Conservation (phyloP, 257 asterid genomes). For the Solanum sejunctum region DNA sequence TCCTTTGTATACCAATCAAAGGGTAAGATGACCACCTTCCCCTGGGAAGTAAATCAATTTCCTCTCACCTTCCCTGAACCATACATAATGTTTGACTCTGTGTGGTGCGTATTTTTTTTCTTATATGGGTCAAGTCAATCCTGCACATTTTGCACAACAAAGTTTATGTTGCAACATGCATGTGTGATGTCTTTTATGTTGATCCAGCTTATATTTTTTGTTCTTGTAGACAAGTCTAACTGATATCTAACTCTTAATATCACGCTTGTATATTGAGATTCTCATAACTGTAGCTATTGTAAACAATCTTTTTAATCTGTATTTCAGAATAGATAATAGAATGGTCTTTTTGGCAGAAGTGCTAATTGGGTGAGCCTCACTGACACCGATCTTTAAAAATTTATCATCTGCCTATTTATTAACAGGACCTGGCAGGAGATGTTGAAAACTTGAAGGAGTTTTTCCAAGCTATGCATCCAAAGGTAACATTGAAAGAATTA, state of each 20-base stretch:
- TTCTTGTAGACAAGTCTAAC: background rate
- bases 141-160: background rate
- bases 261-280: background rate
- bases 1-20: background rate
- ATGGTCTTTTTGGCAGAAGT: background rate
- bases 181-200: background rate
- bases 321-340: background rate
- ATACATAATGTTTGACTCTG: background rate
- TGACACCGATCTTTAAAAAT: background rate
- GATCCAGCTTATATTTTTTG: background rate
- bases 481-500: constrained; percentile 23
- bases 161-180: background rate
- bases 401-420: constrained; percentile 1
- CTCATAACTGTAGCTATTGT: background rate
- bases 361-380: background rate
- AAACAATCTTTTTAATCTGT: background rate
- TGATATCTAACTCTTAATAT: background rate
- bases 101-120: background rate
- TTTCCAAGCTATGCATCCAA: constrained; percentile 66
- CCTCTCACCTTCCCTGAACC: background rate
- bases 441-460: constrained; percentile 61
- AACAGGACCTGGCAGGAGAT: constrained; percentile 85
- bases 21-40: background rate
- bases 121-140: background rate
- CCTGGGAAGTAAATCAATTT: background rate